A percentile compares a stretch with the other conserved stretches of the same genome.
phyloP scores from a whole-genome alignment of 140 eudicot genomes.

The Senecio squalidus region DNA sequence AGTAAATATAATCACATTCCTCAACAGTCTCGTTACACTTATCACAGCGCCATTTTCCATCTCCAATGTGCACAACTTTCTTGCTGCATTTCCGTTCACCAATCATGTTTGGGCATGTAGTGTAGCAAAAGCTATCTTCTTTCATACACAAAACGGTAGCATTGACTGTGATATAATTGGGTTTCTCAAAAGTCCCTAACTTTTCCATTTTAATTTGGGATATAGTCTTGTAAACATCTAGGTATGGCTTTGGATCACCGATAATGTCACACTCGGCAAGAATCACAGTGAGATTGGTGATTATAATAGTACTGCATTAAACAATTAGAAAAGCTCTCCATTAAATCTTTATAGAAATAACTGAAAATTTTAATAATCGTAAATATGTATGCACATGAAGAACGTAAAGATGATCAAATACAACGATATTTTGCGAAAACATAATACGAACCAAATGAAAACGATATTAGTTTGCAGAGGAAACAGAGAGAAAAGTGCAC shows the following conservation, averaged over 20 bases:
- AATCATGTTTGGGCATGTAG: slow-evolving; percentile 60
- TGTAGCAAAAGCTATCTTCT: slow-evolving; percentile 65
- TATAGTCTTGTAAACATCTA: slow-evolving; percentile 57
- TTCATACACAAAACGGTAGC: slow-evolving; percentile 59
- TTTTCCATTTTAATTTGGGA: slow-evolving; percentile 89
- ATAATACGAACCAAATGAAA: too few relatives aligned
- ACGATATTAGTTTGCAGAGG: neutral
- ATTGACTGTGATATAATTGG: slow-evolving; percentile 65
- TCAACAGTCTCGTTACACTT: too few relatives aligned
- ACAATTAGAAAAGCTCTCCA: neutral
- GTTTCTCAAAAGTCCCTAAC: slow-evolving; percentile 75
- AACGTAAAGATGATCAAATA: slow-evolving; percentile 4
- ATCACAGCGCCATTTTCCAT: slow-evolving; percentile 90
- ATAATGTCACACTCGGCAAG: slow-evolving; percentile 46
- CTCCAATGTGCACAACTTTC: slow-evolving; percentile 79
- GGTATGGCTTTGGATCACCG: slow-evolving; percentile 58
- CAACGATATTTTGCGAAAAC: too few relatives aligned
- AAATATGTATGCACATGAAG: neutral
- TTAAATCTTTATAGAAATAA: neutral
- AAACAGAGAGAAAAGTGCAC: neutral
- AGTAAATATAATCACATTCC: too few relatives aligned
- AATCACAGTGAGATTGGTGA: slow-evolving; percentile 46
- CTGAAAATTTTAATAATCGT: neutral
- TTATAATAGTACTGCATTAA: slow-evolving; percentile 62
- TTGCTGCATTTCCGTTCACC: slow-evolving; percentile 70